A percentile compares a stretch with the other conserved stretches of the same genome.
Conservation (phyloP, 495 filamentous ascomycete genomes). For the Aspergillus saccharolyticus region DNA sequence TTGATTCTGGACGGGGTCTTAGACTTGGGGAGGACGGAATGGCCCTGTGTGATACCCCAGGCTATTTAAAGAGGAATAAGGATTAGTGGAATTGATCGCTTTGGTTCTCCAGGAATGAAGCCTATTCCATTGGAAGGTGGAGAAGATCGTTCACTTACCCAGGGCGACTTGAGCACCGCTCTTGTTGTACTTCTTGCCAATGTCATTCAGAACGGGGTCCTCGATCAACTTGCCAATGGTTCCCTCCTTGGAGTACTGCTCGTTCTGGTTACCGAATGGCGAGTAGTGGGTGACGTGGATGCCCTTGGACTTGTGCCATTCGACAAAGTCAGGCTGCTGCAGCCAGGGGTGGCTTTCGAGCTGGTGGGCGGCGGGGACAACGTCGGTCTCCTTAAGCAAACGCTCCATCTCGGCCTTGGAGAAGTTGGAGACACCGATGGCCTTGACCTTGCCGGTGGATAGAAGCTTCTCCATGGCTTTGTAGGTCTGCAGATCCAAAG, state of each 20-base stretch:
- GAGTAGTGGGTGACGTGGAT: slow-evolving; percentile 64
- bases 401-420: slow-evolving; percentile 61
- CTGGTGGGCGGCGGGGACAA: slow-evolving; percentile 64
- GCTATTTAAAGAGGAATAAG: slow-evolving; percentile 24
- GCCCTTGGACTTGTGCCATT: slow-evolving; percentile 50
- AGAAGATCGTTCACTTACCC: slow-evolving; percentile 38
- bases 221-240: slow-evolving; percentile 54
- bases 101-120: too few species aligned
- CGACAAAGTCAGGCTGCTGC: slow-evolving; percentile 53
- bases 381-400: slow-evolving; percentile 53
- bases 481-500: slow-evolving; percentile 40
- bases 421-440: slow-evolving; percentile 78
- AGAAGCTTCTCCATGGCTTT: slow-evolving; percentile 60
- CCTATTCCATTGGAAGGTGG: not conserved
- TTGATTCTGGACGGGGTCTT: slow-evolving; percentile 51
- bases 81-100: not conserved
- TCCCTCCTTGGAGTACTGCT: slow-evolving; percentile 48
- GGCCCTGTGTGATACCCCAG: slow-evolving; percentile 62
- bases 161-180: slow-evolving; percentile 58
- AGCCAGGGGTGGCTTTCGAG: slow-evolving; percentile 59
- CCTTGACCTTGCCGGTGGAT: slow-evolving; percentile 51
- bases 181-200: slow-evolving; percentile 61
- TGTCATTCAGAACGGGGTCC: slow-evolving; percentile 53
- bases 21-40: slow-evolving; percentile 63
- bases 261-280: slow-evolving; percentile 68